Conservation (phyloP, 2,329 filamentous ascomycete genomes). For the Cadophora sp. region DNA sequence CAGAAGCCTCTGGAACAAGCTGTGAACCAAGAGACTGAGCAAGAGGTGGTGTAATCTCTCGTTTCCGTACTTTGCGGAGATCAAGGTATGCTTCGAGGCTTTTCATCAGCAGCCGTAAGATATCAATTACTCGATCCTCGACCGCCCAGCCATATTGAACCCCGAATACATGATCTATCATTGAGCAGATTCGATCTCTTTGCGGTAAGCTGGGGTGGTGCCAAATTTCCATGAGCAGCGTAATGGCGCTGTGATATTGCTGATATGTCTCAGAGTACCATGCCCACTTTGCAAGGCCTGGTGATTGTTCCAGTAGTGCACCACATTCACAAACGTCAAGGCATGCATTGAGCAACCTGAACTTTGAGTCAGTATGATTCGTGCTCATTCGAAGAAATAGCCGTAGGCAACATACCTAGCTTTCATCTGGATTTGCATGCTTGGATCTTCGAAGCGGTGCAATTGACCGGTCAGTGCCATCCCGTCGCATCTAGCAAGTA, state of each 20-base stretch:
- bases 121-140: background rate
- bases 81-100: conserved; percentile 3
- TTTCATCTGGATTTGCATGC: background rate
- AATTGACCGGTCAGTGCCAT: background rate
- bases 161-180: background rate
- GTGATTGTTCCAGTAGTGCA: background rate
- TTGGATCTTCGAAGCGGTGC: background rate
- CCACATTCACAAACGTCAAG: background rate
- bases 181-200: background rate
- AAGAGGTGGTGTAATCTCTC: background rate
- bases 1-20: background rate
- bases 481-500: background rate
- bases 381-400: background rate
- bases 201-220: background rate
- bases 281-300: background rate
- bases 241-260: conserved; percentile 1
- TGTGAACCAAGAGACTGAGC: background rate
- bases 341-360: background rate
- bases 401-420: background rate
- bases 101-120: background rate
- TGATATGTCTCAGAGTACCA: background rate
- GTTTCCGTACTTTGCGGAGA: background rate
- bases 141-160: background rate
- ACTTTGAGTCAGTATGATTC: background rate
- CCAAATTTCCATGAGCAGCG: background rate